These are phyloP conservation scores for Luffa aegyptiaca DNA, from an alignment of 306 rosid genomes.

Conservation along the genomic window DNA sequence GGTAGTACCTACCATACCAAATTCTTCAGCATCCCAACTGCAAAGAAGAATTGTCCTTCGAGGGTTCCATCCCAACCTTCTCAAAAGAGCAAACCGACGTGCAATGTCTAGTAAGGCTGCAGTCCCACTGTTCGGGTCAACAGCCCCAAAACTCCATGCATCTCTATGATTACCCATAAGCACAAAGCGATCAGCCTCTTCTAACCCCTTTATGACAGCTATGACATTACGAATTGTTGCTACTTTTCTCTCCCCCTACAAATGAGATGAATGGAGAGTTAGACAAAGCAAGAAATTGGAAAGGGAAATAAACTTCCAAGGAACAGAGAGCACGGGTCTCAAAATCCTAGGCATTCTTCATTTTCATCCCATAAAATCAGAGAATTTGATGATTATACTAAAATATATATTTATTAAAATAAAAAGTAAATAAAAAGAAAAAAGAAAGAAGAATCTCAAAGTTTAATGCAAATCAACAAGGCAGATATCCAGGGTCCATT, in stretches of 20 bases:
- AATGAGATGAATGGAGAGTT: not conserved
- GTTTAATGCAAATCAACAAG: not conserved
- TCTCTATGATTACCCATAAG: constrained; percentile 94
- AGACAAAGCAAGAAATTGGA: not conserved
- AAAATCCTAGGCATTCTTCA: not conserved
- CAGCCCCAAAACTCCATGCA: constrained; percentile 98
- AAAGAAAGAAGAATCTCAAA: not conserved
- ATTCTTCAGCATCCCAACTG: constrained; percentile 43
- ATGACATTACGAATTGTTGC: constrained; percentile 59
- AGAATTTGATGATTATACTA: not conserved
- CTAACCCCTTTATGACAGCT: constrained; percentile 66
- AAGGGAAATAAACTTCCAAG: not conserved
- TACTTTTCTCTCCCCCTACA: constrained; percentile 75
- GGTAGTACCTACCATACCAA: constrained; percentile 29
- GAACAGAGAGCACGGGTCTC: not conserved
- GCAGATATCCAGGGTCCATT: not conserved
- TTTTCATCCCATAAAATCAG: not conserved
- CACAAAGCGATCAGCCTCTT: constrained; percentile 89
- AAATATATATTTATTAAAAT: not conserved
- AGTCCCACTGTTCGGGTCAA: constrained; percentile 95
- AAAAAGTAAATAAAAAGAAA: not conserved
- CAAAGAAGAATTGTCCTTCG: constrained; percentile 47
- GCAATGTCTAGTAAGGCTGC: constrained; percentile 86
- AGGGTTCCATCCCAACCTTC: constrained; percentile 61
- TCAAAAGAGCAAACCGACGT: constrained; percentile 60